Conservation (phyloP, 2,329 filamentous ascomycete genomes). For the Aspergillus carbonarius region DNA sequence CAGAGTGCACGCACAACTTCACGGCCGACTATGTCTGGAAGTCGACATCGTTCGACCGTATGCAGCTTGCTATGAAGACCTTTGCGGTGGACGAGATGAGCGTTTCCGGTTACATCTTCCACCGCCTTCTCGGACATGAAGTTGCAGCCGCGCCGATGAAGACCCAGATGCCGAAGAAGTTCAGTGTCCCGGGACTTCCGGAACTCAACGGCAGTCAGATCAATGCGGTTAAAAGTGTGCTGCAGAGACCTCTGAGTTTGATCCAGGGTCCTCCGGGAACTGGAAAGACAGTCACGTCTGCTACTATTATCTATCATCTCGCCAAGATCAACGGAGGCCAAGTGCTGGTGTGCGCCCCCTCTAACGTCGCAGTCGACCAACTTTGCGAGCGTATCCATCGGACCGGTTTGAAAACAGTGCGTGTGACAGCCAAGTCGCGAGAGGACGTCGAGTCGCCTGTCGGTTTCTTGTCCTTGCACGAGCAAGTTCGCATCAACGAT, state of each 20-base stretch:
- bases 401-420: conserved; percentile 93
- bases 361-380: conserved; percentile 97
- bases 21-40: conserved; percentile 99
- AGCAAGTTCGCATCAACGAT: conserved; percentile 97
- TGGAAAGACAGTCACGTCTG: conserved; percentile 97
- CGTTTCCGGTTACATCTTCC: conserved; percentile 97
- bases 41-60: conserved; percentile 96
- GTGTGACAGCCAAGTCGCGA: conserved; percentile 96
- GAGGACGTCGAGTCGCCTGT: conserved; percentile 99
- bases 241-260: conserved; percentile 89
- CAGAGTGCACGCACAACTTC: conserved; percentile 96
- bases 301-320: conserved; percentile 96
- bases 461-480: conserved; percentile 89
- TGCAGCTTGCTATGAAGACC: conserved; percentile 99
- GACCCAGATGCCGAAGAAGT: conserved; percentile 92
- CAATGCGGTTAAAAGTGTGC: conserved; percentile 89
- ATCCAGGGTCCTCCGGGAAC: conserved; percentile 97
- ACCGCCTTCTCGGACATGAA: conserved; percentile 91
- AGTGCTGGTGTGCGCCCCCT: conserved; percentile 93
- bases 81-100: conserved; percentile 98
- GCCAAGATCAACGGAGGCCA: conserved; percentile 94
- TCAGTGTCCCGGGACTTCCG: conserved; percentile 88
- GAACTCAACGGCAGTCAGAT: conserved; percentile 96
- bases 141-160: conserved; percentile 95
- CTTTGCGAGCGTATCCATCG: conserved; percentile 94